Evolutionary conservation across 2,329 filamentous ascomycete species (phyloP).

Genomic region (Pestalotiopsis sp.): DNA sequence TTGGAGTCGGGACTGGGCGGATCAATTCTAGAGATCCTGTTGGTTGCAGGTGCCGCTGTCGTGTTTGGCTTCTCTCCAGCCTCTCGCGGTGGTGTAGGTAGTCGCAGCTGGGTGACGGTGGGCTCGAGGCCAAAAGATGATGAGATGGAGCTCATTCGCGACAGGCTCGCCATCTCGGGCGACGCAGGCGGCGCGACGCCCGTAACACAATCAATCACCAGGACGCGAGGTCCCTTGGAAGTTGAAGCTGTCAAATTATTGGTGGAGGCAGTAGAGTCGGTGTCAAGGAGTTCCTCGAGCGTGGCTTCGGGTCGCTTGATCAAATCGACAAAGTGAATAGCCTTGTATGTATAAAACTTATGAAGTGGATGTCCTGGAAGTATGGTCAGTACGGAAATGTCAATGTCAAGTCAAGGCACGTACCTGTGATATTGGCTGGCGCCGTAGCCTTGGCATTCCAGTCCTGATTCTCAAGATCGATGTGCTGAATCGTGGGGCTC

Average conservation of each 20-base stretch:
- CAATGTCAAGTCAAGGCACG: slow-evolving; percentile 13
- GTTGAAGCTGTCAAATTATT: slow-evolving; percentile 19
- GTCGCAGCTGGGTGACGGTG: slow-evolving; percentile 20
- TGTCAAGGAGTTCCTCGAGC: slow-evolving; percentile 47
- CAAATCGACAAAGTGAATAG: slow-evolving; percentile 59
- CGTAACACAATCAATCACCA: slow-evolving; percentile 66
- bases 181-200: slow-evolving; percentile 46
- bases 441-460: slow-evolving; percentile 44
- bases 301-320: slow-evolving; percentile 46
- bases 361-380: slow-evolving; percentile 60
- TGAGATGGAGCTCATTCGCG: slow-evolving; percentile 44
- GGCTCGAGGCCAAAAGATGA: slow-evolving; percentile 31
- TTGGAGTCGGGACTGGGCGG: slow-evolving; percentile 38
- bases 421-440: slow-evolving; percentile 49
- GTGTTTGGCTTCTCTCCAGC: slow-evolving; percentile 26
- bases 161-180: slow-evolving; percentile 46
- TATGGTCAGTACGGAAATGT: neutral
- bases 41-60: slow-evolving; percentile 24
- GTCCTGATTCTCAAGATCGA: slow-evolving; percentile 50
- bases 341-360: slow-evolving; percentile 61
- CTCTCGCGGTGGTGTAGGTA: slow-evolving; percentile 20
- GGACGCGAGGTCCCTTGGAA: slow-evolving; percentile 40
- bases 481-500: slow-evolving; percentile 59
- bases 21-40: slow-evolving; percentile 28
- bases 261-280: slow-evolving; percentile 31